Conservation (phyloP, 129 eudicot species). For the Kitagawia praeruptora region DNA sequence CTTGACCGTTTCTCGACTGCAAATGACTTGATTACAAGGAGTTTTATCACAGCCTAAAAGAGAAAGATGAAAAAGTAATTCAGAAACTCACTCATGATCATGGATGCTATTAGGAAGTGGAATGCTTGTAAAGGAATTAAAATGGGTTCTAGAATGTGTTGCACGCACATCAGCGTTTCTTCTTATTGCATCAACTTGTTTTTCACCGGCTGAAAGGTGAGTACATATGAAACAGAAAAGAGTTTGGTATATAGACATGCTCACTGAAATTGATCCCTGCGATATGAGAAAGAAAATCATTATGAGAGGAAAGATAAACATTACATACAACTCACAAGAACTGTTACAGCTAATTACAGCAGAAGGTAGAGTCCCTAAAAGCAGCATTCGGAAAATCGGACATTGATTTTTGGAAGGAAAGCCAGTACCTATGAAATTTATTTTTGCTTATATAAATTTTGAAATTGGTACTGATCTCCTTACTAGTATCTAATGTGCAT, state of each 20-base stretch:
- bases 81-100: constrained; percentile 78
- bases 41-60: background rate
- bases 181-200: constrained; percentile 52
- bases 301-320: background rate
- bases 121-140: constrained; percentile 31
- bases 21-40: background rate
- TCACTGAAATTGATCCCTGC: constrained; percentile 91
- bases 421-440: too few species aligned
- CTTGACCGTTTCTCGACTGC: background rate
- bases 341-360: too few species aligned
- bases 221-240: constrained; percentile 80
- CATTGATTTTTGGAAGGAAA: too few species aligned
- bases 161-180: constrained; percentile 88
- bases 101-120: constrained; percentile 64
- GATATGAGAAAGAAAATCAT: background rate
- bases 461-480: too few species aligned
- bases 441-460: too few species aligned
- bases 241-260: constrained; percentile 96
- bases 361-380: background rate
- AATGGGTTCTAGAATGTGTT: constrained; percentile 75
- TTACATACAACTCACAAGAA: background rate
- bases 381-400: too few species aligned
- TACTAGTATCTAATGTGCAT: too few species aligned
- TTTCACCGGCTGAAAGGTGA: constrained; percentile 91
- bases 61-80: background rate